phyloP scores from a whole-genome alignment of 2,329 filamentous ascomycete species.

The Fusarium anthophilum region DNA sequence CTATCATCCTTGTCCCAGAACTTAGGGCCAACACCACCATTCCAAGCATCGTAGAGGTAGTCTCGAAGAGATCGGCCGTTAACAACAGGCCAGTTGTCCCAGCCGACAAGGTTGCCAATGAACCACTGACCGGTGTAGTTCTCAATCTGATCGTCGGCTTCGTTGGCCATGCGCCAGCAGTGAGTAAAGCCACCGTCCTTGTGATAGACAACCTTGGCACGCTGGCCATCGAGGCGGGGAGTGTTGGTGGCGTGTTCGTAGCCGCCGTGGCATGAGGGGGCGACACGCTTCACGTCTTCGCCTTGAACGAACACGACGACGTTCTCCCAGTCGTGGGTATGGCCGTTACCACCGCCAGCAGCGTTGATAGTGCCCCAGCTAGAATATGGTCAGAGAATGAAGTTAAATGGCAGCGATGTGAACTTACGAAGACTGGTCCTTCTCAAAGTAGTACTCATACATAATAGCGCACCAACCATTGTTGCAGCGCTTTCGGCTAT shows the following conservation, averaged over 20 bases:
- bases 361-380: conserved; percentile 16
- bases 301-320: conserved; percentile 22
- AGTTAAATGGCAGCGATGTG: accelerated
- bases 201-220: conserved; percentile 52
- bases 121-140: conserved; percentile 50
- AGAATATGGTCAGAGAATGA: accelerated
- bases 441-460: conserved; percentile 35
- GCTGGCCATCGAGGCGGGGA: conserved; percentile 25
- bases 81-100: conserved; percentile 38
- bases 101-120: conserved; percentile 37
- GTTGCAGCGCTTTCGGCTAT: conserved; percentile 46
- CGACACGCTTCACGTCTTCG: conserved; percentile 21
- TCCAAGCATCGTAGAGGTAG: conserved; percentile 14
- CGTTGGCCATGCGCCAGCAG: conserved; percentile 47
- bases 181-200: conserved; percentile 49
- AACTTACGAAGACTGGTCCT: conserved; percentile 17
- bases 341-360: not conserved
- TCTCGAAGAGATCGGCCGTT: conserved; percentile 12
- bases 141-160: conserved; percentile 41
- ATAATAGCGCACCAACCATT: conserved; percentile 48
- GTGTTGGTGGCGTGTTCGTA: conserved; percentile 10
- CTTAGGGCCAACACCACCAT: conserved; percentile 9
- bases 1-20: conserved; percentile 12
- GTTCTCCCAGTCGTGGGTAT: conserved; percentile 29
- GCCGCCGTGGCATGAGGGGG: conserved; percentile 13